phyloP scores from a whole-genome alignment of 2,329 filamentous ascomycete species.

The Bipolaris bicolor region DNA sequence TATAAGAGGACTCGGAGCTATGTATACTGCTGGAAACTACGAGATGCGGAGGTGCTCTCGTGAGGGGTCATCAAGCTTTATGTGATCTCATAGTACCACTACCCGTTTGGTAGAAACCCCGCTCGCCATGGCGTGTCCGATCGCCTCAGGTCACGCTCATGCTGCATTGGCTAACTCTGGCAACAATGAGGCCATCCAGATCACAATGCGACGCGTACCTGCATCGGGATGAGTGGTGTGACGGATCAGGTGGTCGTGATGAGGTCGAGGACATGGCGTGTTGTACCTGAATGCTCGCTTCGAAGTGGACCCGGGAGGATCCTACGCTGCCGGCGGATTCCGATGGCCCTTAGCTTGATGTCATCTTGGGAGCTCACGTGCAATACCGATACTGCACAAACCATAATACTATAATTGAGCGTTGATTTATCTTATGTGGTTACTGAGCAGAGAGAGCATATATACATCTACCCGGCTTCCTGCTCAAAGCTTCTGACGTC shows the following conservation, averaged over 20 bases:
- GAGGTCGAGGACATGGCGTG: constrained; percentile 29
- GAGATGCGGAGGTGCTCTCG: constrained; percentile 32
- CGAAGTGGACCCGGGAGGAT: constrained; percentile 19
- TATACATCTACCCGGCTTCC: not conserved
- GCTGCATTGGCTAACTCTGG: constrained; percentile 22
- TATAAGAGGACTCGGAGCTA: constrained; percentile 14
- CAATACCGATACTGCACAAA: constrained; percentile 8
- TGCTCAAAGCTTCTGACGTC: constrained; percentile 1
- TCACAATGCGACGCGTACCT: constrained; percentile 22
- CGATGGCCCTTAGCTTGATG: constrained; percentile 6
- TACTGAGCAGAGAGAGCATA: not conserved
- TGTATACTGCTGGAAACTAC: constrained; percentile 5
- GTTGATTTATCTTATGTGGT: not conserved
- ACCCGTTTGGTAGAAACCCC: constrained; percentile 29
- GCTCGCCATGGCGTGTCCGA: constrained; percentile 27
- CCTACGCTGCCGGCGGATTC: constrained; percentile 13
- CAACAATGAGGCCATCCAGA: constrained; percentile 14
- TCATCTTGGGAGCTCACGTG: not conserved
- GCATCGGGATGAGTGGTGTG: constrained; percentile 27
- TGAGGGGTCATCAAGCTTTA: constrained; percentile 46
- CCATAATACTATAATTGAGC: not conserved
- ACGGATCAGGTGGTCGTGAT: constrained; percentile 30
- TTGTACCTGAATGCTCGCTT: constrained; percentile 18
- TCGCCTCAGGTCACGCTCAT: constrained; percentile 42
- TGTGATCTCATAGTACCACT: constrained; percentile 43